Conservation (phyloP, 179 eudicot species). For the Beta corolliflora region DNA sequence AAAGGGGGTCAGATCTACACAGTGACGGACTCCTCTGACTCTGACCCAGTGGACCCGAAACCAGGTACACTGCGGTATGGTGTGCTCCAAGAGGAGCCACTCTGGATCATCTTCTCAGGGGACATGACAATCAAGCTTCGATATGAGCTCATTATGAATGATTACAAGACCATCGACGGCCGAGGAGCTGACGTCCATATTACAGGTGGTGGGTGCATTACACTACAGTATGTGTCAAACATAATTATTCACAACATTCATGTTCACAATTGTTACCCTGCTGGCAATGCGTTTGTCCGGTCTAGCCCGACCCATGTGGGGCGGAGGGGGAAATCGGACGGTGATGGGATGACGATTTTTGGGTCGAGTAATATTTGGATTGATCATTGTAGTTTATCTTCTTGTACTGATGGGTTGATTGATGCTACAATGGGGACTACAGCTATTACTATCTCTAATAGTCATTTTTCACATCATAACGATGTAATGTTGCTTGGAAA, state of each 20-base stretch:
- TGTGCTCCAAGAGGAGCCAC: slow-evolving; percentile 52
- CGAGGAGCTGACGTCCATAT: slow-evolving; percentile 50
- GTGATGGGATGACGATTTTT: slow-evolving; percentile 60
- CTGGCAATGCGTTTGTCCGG: slow-evolving; percentile 42
- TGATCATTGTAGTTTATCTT: slow-evolving; percentile 53
- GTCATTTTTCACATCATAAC: slow-evolving; percentile 50
- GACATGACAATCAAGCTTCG: slow-evolving; percentile 50
- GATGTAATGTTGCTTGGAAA: slow-evolving; percentile 65
- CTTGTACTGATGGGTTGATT: slow-evolving; percentile 59
- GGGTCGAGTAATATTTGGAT: slow-evolving; percentile 54
- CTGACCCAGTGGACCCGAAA: slow-evolving; percentile 46
- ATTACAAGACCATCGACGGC: slow-evolving; percentile 54
- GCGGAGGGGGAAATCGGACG: slow-evolving; percentile 49
- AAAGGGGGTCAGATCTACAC: slow-evolving; percentile 54
- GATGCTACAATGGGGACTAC: slow-evolving; percentile 63
- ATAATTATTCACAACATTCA: slow-evolving; percentile 57
- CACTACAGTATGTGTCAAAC: slow-evolving; percentile 48
- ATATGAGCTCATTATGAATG: slow-evolving; percentile 50
- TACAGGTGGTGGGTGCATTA: slow-evolving; percentile 53
- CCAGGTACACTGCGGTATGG: slow-evolving; percentile 57
- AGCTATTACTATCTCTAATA: slow-evolving; percentile 53
- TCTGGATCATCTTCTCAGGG: slow-evolving; percentile 48
- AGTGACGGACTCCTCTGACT: slow-evolving; percentile 58
- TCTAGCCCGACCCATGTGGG: slow-evolving; percentile 52
- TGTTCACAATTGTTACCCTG: slow-evolving; percentile 45